Evolutionary conservation across 371 early-diverging fungal genomes (phyloP), one percentile per base, ranked within the genome.

Genomic region (Mortierella polycephala): DNA sequence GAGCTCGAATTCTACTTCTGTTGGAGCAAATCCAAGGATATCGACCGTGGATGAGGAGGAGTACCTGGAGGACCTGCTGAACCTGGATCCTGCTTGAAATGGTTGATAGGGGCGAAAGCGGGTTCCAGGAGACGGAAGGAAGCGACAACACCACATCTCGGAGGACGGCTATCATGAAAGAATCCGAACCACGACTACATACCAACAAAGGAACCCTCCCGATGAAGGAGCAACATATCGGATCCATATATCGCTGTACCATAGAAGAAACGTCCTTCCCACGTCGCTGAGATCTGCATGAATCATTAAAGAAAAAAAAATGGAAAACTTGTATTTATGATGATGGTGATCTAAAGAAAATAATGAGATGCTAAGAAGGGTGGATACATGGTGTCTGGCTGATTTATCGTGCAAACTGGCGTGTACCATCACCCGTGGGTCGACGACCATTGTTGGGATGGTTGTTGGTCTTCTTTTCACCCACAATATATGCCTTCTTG

Each of bases 401-500:
- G 7, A 39, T 58, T 67, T 71, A 76, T 55, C 77, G 77, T 57
- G 77, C 64, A 64, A 77, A 77, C 47, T 77, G 76, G 57, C 76
- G 77, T 55, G 68, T 64, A 47, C 75, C 71, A 47, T 77, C 77
- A 11, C 68, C 69, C 21, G 50, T 64, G 41, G 68, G 65, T 57
- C 77, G 67, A 44, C 67, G 62, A 55, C 72, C 72, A 21, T 64
- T 71, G 65, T 30, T 77, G 9, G 76, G 76, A 41, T 65, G 66
- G 67, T 75, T 75, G 49, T 64, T 55, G 7, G 77, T 57, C 68
- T 71, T 77, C 62, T 77, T 71, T 62, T 77, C 68, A 14, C 77
- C 77, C 9, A 64, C 68, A 18, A 77, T 71, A 56, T 77, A 77
- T 12, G 77, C 77, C 62, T 77, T 67, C 69, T 77, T 77, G 65